A percentile compares a stretch with the other conserved stretches of the same genome.
Evolutionary conservation across 352 stramenopile species (phyloP).

Genomic region (Phytophthora brassicae): DNA sequence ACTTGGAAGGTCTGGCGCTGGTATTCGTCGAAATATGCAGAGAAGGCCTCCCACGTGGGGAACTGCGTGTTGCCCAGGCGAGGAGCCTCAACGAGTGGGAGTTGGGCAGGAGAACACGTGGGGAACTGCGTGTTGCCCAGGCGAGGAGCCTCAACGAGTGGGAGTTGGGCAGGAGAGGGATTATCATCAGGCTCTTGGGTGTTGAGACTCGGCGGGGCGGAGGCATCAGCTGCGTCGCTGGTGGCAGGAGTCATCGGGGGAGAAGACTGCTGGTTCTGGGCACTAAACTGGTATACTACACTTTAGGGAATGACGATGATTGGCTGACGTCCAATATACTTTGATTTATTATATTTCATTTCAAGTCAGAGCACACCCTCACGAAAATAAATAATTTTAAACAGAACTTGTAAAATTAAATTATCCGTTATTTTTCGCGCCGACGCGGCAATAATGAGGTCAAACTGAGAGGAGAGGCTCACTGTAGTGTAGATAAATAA

Average conservation of each 20-base stretch:
- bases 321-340: no score
- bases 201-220: neutral
- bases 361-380: no score
- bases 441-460: no score
- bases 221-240: neutral
- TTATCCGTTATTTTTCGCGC: no score
- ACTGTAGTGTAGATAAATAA: no score
- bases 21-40: conserved; percentile 15
- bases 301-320: no score
- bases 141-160: conserved; percentile 5
- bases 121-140: conserved; percentile 15
- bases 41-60: conserved; percentile 22
- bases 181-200: no score
- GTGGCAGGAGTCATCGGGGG: neutral
- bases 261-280: neutral
- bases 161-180: neutral
- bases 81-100: conserved; percentile 10
- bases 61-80: conserved; percentile 11
- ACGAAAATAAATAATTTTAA: no score
- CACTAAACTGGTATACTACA: neutral
- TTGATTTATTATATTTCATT: no score
- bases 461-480: no score
- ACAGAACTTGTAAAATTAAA: no score
- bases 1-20: conserved; percentile 26
- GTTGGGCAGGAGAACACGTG: no score